These are phyloP conservation scores for Vanderwaltozyma tropicalis DNA, from an alignment of 805 yeast species.

Conservation along the genomic window DNA sequence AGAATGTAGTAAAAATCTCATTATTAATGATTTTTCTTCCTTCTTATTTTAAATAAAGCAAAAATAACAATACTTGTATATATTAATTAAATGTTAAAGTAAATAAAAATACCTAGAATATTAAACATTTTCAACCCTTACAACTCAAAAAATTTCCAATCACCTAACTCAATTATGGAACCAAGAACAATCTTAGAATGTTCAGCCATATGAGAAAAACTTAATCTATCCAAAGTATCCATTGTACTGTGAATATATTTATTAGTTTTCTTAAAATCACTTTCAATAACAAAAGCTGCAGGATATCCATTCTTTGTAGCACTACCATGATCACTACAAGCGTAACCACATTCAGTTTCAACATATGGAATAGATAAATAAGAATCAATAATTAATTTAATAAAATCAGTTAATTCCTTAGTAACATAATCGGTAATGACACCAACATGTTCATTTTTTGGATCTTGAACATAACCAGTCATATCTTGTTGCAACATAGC, in stretches of 20 bases:
- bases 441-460: conserved; percentile 60
- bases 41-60: too few species aligned
- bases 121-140: too few species aligned
- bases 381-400: conserved; percentile 47
- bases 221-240: conserved; percentile 76
- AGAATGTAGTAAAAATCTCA: neutral
- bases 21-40: neutral
- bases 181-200: conserved; percentile 73
- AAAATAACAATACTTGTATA: too few species aligned
- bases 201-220: conserved; percentile 68
- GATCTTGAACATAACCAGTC: conserved; percentile 65
- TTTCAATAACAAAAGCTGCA: conserved; percentile 71
- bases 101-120: neutral
- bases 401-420: conserved; percentile 42
- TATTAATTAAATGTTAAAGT: neutral
- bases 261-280: conserved; percentile 51
- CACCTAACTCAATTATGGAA: conserved; percentile 55
- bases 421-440: conserved; percentile 64
- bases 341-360: conserved; percentile 79
- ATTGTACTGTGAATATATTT: conserved; percentile 64
- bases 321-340: conserved; percentile 88
- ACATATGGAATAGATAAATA: conserved; percentile 62
- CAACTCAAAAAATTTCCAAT: conserved; percentile 15
- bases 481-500: conserved; percentile 93
- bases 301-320: conserved; percentile 81